Evolutionary conservation across 768 basidiomycete species (phyloP), one percentile per base, ranked within the genome.

Genomic region (Gautieria morchelliformis): DNA sequence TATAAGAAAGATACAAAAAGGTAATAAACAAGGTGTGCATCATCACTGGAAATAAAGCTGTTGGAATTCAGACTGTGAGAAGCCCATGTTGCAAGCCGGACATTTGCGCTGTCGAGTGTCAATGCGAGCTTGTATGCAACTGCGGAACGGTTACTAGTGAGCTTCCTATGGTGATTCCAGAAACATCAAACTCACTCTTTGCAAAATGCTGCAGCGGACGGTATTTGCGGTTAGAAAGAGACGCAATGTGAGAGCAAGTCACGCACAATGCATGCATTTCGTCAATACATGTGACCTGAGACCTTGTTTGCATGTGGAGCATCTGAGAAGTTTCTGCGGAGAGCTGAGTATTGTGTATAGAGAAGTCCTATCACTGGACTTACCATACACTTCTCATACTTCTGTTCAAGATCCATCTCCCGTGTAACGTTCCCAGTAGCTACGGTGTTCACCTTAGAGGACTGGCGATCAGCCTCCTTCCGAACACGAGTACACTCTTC

Each of bases 181-280:
- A 53, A 41, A 5, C 45, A 56, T 52, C 47, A 60, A 59, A 15
- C 58, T 20, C 52, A 58, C 59, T 76, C 68, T 69, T 83, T 86
- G 71, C 89, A 91, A 71, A 94, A 94, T 0, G 91, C 92, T 93
- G 61, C 10, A 39, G 55, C 7, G 15, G 17, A 24, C 20, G 22
- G 15, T 30, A 24, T 22, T 15, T 15, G 33, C 58, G 46, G 32
- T n/a, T 9, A 60, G n/a, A 40, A 41, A 46, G 53, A 53, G 37
- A 53, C 8, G 53, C 53, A 37, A 42, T 19, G 39, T 37, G 47
- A 19, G 60, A 52, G n/a, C 17, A 45, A 47, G 58, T 35, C 20
- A 81, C 90, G 61, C 67, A 93, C 92, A 89, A 67, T 95, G 93
- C 81, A 88, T 84, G 75, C 93, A 95, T 68, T 91, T 93, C 35